phyloP scores from a whole-genome alignment of 2,329 filamentous ascomycete species.

The Hyphodiscus sp. region DNA sequence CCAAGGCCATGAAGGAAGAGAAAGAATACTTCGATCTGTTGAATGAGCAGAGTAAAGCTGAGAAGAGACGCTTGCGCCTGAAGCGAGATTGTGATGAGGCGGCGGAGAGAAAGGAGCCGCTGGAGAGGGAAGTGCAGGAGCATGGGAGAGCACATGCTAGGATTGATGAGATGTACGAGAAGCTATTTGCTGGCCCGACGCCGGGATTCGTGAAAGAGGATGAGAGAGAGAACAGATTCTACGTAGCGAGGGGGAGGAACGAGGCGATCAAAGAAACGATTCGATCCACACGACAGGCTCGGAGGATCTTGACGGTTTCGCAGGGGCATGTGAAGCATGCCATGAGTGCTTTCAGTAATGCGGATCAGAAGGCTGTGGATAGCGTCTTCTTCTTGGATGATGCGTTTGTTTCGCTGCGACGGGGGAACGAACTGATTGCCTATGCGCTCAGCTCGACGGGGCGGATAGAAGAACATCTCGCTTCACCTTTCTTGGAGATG shows the following conservation, averaged over 20 bases:
- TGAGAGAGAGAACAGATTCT: neutral
- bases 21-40: neutral
- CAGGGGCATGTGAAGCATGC: neutral
- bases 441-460: neutral
- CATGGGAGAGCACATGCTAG: constrained; percentile 2
- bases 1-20: constrained; percentile 7
- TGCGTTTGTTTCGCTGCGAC: neutral
- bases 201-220: constrained; percentile 5
- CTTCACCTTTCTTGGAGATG: neutral
- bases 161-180: constrained; percentile 7
- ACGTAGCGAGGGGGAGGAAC: neutral
- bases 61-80: neutral
- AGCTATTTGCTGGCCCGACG: constrained; percentile 4
- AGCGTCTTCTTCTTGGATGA: constrained; percentile 1
- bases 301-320: neutral
- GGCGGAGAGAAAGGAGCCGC: neutral
- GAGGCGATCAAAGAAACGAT: constrained; percentile 2
- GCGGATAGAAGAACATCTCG: neutral
- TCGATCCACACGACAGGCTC: neutral
- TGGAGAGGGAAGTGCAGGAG: neutral
- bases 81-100: neutral
- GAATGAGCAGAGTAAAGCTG: constrained; percentile 2
- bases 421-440: neutral
- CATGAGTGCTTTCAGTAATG: neutral
- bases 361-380: neutral